Conservation (phyloP, 2,329 filamentous ascomycete genomes). For the Blastomyces gilchristii region DNA sequence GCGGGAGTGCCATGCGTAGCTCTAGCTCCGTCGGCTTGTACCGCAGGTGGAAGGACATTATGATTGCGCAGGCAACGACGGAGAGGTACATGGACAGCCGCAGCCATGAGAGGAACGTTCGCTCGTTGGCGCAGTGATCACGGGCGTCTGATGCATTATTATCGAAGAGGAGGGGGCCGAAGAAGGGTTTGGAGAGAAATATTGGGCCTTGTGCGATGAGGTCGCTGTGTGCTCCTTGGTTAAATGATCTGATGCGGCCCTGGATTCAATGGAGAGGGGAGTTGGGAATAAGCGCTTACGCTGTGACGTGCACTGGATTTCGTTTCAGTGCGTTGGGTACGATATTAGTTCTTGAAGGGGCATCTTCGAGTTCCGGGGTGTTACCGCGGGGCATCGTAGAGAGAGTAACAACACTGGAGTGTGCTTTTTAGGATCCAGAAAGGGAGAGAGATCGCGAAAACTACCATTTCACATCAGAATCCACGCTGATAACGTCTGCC, state of each 20-base stretch:
- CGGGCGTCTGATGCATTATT: slow-evolving; percentile 56
- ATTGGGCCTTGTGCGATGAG: slow-evolving; percentile 28
- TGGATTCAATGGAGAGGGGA: background rate
- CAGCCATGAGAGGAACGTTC: slow-evolving; percentile 81
- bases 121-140: slow-evolving; percentile 57
- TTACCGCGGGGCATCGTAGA: slow-evolving; percentile 20
- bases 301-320: slow-evolving; percentile 42
- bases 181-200: slow-evolving; percentile 45
- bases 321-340: slow-evolving; percentile 42
- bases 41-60: slow-evolving; percentile 87
- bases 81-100: slow-evolving; percentile 84
- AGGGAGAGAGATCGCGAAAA: background rate
- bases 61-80: slow-evolving; percentile 78
- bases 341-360: slow-evolving; percentile 36
- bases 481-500: background rate
- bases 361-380: slow-evolving; percentile 16
- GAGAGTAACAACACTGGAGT: background rate
- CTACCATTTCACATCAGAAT: background rate
- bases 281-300: slow-evolving; percentile 27
- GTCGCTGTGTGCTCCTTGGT: slow-evolving; percentile 19
- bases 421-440: background rate
- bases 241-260: background rate
- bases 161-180: slow-evolving; percentile 54
- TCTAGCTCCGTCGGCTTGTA: slow-evolving; percentile 59
- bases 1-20: slow-evolving; percentile 64